phyloP scores from a whole-genome alignment of 805 yeast genomes.

The Metschnikowia aberdeeniae region DNA sequence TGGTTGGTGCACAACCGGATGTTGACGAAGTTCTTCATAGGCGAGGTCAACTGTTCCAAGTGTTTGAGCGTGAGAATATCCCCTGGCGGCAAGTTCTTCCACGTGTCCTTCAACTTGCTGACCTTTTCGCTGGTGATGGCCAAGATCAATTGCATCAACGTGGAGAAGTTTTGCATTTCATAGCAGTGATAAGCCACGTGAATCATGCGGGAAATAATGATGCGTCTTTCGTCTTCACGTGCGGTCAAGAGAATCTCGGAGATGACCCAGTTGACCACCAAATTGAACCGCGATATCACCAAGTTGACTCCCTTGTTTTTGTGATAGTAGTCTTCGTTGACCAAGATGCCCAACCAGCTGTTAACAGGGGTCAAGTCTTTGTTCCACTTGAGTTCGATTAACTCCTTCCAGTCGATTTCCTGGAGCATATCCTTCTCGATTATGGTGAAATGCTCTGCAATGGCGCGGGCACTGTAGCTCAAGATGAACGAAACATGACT shows the following conservation, averaged over 20 bases:
- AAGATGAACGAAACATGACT: constrained; percentile 81
- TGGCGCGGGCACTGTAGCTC: constrained; percentile 57
- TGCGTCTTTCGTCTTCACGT: constrained; percentile 53
- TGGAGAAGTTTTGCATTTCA: constrained; percentile 73
- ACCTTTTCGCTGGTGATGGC: constrained; percentile 71
- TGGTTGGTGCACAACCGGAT: constrained; percentile 62
- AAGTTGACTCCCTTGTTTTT: constrained; percentile 70
- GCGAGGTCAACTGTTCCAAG: constrained; percentile 68
- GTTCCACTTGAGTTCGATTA: constrained; percentile 73
- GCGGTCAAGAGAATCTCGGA: constrained; percentile 79
- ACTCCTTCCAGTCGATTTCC: constrained; percentile 90
- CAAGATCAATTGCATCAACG: constrained; percentile 80
- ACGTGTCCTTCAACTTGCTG: constrained; percentile 59
- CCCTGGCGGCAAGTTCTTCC: constrained; percentile 69
- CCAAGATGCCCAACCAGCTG: constrained; percentile 79
- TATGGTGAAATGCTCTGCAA: constrained; percentile 80
- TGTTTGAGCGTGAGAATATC: constrained; percentile 65
- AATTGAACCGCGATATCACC: constrained; percentile 79
- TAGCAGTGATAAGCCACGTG: constrained; percentile 78
- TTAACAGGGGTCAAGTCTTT: constrained; percentile 61
- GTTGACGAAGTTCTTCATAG: constrained; percentile 65
- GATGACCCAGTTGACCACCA: constrained; percentile 87
- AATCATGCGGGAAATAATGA: constrained; percentile 78
- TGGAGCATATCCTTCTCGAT: constrained; percentile 80
- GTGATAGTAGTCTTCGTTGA: constrained; percentile 46